These are phyloP conservation scores for Pythium coloratum DNA, from an alignment of 352 stramenopile genomes.

Conservation along the genomic window DNA sequence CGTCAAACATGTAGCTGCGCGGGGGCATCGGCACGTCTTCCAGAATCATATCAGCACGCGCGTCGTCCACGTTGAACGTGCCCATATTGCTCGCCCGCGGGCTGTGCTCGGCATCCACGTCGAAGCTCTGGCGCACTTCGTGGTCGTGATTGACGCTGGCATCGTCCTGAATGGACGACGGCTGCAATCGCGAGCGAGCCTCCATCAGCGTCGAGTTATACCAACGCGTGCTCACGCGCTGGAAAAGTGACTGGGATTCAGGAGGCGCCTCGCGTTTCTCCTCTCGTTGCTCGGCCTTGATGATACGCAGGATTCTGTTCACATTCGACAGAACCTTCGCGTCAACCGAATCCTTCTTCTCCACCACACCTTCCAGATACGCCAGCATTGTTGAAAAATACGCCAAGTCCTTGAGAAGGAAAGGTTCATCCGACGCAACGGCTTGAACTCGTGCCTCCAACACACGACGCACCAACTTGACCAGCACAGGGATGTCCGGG, in stretches of 20 bases:
- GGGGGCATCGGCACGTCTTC: slow-evolving; percentile 38
- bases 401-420: slow-evolving; percentile 61
- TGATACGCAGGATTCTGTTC: slow-evolving; percentile 73
- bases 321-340: slow-evolving; percentile 61
- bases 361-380: slow-evolving; percentile 26
- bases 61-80: slow-evolving; percentile 56
- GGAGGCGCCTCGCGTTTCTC: slow-evolving; percentile 43
- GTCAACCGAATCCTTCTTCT: slow-evolving; percentile 34
- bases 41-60: slow-evolving; percentile 34
- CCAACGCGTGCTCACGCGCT: slow-evolving; percentile 54
- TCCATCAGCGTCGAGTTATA: slow-evolving; percentile 70
- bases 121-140: slow-evolving; percentile 38
- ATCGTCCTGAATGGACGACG: slow-evolving; percentile 22
- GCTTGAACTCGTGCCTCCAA: slow-evolving; percentile 54
- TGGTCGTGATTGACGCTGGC: slow-evolving; percentile 7
- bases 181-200: slow-evolving; percentile 19
- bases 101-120: slow-evolving; percentile 57
- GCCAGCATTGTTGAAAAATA: slow-evolving; percentile 62
- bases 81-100: slow-evolving; percentile 37
- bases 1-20: slow-evolving; percentile 73
- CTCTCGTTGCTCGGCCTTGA: slow-evolving; percentile 57
- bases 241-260: slow-evolving; percentile 64
- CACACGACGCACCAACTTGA: slow-evolving; percentile 75
- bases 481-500: slow-evolving; percentile 58
- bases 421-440: slow-evolving; percentile 31